A percentile compares a stretch with the other conserved stretches of the same genome.
These are phyloP conservation scores for Parietaria judaica DNA, from an alignment of 306 rosid genomes.

Conservation along the genomic window DNA sequence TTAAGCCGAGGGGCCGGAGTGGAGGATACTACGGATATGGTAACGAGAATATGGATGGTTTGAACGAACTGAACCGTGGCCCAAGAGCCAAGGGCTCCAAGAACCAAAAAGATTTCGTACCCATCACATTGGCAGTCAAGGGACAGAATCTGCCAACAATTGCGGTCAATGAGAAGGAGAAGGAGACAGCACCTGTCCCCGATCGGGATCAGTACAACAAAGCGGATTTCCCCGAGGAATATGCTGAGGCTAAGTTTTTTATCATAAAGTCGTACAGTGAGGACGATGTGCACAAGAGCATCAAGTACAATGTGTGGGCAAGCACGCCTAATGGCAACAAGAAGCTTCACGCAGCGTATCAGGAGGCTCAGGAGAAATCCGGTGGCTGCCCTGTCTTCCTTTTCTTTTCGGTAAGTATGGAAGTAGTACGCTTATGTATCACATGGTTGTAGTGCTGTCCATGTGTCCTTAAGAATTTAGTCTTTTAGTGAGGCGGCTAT, in stretches of 20 bases:
- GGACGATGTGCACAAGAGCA: conserved; percentile 95
- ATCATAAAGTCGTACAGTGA: conserved; percentile 91
- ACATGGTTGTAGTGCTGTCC: not conserved
- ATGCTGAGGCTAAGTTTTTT: conserved; percentile 61
- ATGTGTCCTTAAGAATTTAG: no score
- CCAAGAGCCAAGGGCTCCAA: conserved; percentile 83
- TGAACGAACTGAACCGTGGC: conserved; percentile 83
- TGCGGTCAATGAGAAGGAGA: conserved; percentile 46
- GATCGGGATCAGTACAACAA: conserved; percentile 64
- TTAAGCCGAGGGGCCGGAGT: conserved; percentile 68
- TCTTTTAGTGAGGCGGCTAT: no score
- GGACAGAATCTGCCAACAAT: conserved; percentile 52
- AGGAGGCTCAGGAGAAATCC: conserved; percentile 82
- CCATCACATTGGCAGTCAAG: conserved; percentile 47
- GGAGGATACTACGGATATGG: conserved; percentile 71
- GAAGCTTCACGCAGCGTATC: conserved; percentile 91
- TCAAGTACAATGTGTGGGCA: conserved; percentile 95
- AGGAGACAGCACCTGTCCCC: conserved; percentile 35
- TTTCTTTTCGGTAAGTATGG: conserved; percentile 64
- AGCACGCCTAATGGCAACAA: conserved; percentile 96
- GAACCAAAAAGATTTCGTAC: conserved; percentile 60
- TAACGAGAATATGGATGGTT: conserved; percentile 80
- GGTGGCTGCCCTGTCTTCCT: conserved; percentile 71
- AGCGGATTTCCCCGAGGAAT: conserved; percentile 59
- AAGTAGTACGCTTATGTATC: not conserved